phyloP scores from a whole-genome alignment of 2,329 filamentous ascomycete species.

The Orbilia oligospora region DNA sequence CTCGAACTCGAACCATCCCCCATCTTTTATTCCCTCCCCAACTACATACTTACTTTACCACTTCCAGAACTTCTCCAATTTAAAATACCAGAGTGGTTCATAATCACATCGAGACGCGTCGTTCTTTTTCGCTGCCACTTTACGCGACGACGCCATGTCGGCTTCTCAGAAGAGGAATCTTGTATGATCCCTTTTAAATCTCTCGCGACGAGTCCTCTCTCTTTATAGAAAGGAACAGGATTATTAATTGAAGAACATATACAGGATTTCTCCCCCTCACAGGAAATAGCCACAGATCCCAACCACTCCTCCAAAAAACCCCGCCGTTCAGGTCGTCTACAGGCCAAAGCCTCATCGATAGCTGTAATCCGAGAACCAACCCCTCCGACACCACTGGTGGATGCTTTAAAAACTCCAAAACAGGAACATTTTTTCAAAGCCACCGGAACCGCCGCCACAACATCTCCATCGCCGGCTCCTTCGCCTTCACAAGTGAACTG shows the following conservation, averaged over 20 bases:
- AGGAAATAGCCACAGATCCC: constrained; percentile 27
- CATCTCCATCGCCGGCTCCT: constrained; percentile 72
- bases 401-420: constrained; percentile 69
- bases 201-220: background rate
- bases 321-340: constrained; percentile 80
- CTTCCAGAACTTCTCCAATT: background rate
- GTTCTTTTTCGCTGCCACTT: constrained; percentile 25
- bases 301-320: constrained; percentile 78
- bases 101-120: constrained; percentile 31
- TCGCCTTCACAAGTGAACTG: constrained; percentile 73
- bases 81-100: background rate
- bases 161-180: constrained; percentile 58
- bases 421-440: constrained; percentile 72
- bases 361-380: constrained; percentile 72
- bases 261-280: constrained; percentile 53
- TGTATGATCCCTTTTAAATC: constrained; percentile 18
- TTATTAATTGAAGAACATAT: constrained; percentile 8
- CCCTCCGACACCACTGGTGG: constrained; percentile 83
- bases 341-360: constrained; percentile 72
- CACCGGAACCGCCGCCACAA: constrained; percentile 75
- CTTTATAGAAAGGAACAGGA: background rate
- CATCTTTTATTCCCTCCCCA: background rate
- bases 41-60: constrained; percentile 7
- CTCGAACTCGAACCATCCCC: background rate
- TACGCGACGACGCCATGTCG: constrained; percentile 57